Percentiles rank a stretch among this genome's conserved stretches.
Evolutionary conservation across 2,329 filamentous ascomycete species (phyloP).

Genomic region (Trichoderma pleuroti): DNA sequence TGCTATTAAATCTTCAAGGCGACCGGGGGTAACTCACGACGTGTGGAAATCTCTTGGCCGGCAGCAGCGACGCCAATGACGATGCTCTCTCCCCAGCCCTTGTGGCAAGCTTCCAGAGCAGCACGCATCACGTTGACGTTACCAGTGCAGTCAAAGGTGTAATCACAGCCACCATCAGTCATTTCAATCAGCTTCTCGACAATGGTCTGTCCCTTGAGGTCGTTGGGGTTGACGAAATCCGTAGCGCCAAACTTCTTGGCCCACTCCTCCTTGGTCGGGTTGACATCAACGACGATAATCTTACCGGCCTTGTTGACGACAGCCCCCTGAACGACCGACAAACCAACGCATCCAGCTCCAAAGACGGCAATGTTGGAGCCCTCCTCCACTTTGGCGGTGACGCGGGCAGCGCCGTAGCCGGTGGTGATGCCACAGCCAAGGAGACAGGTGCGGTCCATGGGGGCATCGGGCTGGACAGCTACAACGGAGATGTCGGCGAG

Average conservation of each 20-base stretch:
- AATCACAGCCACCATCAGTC: conserved; percentile 97
- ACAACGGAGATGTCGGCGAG: conserved; percentile 98
- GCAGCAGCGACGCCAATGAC: conserved; percentile 96
- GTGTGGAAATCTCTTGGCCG: conserved; percentile 89
- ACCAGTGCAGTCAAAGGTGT: conserved; percentile 98
- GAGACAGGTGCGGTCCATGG: conserved; percentile 94
- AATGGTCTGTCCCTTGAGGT: conserved; percentile 73
- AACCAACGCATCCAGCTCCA: conserved; percentile 90
- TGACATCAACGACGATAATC: conserved; percentile 74
- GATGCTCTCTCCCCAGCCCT: conserved; percentile 98
- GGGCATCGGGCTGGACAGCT: conserved; percentile 81
- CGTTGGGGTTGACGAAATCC: conserved; percentile 90
- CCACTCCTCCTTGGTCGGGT: conserved; percentile 89
- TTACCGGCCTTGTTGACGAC: conserved; percentile 75
- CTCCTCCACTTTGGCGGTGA: conserved; percentile 88
- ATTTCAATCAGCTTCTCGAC: conserved; percentile 93
- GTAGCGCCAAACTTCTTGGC: conserved; percentile 91
- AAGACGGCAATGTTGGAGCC: conserved; percentile 90
- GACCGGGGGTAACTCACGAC: conserved; percentile 65
- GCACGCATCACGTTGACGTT: conserved; percentile 95
- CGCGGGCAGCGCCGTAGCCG: conserved; percentile 90
- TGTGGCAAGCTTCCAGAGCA: conserved; percentile 96
- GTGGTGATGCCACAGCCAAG: conserved; percentile 98
- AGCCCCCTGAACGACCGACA: conserved; percentile 92
- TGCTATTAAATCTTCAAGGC: neutral